Percentiles rank a stretch among this genome's conserved stretches.
Evolutionary conservation across 164 flowering plant genomes (phyloP).

Genomic region (Annona squamosa): DNA sequence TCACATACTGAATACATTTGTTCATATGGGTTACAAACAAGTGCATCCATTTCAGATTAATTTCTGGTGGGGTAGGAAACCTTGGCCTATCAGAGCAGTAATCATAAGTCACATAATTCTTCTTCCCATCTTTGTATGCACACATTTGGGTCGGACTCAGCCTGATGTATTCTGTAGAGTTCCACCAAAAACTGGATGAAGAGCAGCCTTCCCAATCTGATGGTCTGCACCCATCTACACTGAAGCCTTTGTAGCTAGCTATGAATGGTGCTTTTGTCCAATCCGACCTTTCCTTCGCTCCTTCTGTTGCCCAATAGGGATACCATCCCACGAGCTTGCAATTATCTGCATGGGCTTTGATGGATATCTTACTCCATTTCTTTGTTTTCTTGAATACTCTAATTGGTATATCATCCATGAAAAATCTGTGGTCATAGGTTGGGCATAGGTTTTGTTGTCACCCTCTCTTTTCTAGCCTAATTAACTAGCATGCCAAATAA

Average conservation of each 20-base stretch:
- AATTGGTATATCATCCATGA: slow-evolving; percentile 53
- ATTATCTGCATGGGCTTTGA: slow-evolving; percentile 41
- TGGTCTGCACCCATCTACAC: slow-evolving; percentile 36
- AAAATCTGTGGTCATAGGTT: slow-evolving; percentile 35
- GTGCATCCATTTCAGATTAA: too few relatives aligned
- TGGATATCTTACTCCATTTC: slow-evolving; percentile 45
- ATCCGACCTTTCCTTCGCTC: slow-evolving; percentile 41
- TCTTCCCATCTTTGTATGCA: slow-evolving; percentile 18
- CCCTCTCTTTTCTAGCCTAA: too few relatives aligned
- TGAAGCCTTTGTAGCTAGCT: slow-evolving; percentile 38
- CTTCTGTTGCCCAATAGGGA: slow-evolving; percentile 83
- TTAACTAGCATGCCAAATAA: too few relatives aligned
- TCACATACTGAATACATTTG: too few relatives aligned
- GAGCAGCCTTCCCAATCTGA: slow-evolving; percentile 8
- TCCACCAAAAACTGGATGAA: slow-evolving; percentile 43
- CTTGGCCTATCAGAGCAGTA: slow-evolving; percentile 46
- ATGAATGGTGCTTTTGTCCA: slow-evolving; percentile 59
- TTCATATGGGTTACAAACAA: too few relatives aligned
- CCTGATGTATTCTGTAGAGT: slow-evolving; percentile 21
- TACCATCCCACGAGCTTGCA: slow-evolving; percentile 63
- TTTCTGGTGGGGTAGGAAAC: slow-evolving; percentile 24
- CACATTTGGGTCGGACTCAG: slow-evolving; percentile 19
- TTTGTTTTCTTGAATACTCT: slow-evolving; percentile 48
- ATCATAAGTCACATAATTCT: slow-evolving; percentile 42
- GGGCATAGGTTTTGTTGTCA: too few relatives aligned